Evolutionary conservation across 768 basidiomycete species (phyloP), one percentile per base, ranked within the genome.

Genomic region (Porpolomopsis calyptriformis): DNA sequence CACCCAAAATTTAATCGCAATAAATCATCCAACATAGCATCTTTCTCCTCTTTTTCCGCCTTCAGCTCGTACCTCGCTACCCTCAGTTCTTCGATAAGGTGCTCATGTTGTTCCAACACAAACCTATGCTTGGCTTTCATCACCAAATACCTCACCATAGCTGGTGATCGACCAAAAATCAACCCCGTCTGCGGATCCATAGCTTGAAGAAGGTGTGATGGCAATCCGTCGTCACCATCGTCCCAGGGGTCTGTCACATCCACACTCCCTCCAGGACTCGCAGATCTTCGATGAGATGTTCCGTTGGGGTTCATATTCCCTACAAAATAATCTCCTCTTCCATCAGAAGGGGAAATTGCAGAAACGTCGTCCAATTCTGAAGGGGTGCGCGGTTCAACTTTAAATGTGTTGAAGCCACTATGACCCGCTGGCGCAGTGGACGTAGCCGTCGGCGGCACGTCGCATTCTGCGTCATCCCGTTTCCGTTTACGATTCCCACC

Each of bases 81-180:
- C 27, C 75, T 71, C 51, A 88, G 64, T 59, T 92, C 84, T 51
- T 80, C 76, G 24, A 74, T 63, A 31, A 92, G 65, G 25, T 67
- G 65, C 25, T 77, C 77, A 50, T 87, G 80, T 55, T 85, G 78
- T 47, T 82, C 73, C 24, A 81, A 50, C 11, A 77, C 79, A 56
- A 80, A 84, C 41, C 67, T 68, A 59, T 82, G 73, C 56, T 89
- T 90, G 4, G 91, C 89, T 57, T 92, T 86, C 70, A 75, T 72
- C 49, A 65, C 71, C 51, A 65, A 68, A 60, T 92, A 93, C 69
- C 78, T 79, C 27, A 79, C 76, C 67, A 82, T 77, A 24, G 70
- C 64, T 0, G 77, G 81, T n/a, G 78, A 64, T n/a, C 82, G 74
- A 1, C 84, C 85, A 54, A 76, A 60, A 3, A 87, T 74, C n/a